A percentile compares a stretch with the other conserved stretches of the same genome.
Evolutionary conservation across 257 asterid species (phyloP).

Genomic region (Solanum rostratum): DNA sequence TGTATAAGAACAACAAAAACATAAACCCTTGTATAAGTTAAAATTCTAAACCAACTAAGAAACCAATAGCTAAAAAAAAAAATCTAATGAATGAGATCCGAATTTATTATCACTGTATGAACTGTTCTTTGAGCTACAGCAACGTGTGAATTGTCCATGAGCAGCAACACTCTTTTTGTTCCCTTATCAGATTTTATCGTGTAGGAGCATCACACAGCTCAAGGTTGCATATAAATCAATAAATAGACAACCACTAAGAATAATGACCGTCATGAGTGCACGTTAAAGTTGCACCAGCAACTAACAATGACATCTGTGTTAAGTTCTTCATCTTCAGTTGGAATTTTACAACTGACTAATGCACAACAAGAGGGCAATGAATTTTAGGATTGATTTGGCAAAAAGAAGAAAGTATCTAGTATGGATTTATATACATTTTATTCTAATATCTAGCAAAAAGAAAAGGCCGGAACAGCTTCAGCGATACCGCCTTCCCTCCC

Average conservation of each 20-base stretch:
- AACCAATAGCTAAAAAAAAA: not conserved
- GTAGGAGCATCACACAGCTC: not conserved
- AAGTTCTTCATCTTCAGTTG: not conserved
- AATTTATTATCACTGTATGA: not conserved
- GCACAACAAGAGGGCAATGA: not conserved
- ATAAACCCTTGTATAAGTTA: not conserved
- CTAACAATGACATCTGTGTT: not conserved
- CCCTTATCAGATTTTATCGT: not conserved
- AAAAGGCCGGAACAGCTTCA: not conserved
- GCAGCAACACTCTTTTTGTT: not conserved
- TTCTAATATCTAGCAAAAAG: not conserved
- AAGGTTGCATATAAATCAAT: not conserved
- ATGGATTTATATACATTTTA: not conserved
- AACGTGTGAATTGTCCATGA: not conserved
- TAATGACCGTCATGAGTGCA: not conserved
- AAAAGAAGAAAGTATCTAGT: not conserved
- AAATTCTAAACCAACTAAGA: not conserved
- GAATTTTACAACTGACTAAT: not conserved
- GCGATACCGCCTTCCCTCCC: not conserved
- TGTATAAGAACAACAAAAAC: not conserved
- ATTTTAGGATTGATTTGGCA: not conserved
- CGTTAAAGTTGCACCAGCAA: not conserved
- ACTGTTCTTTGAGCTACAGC: not conserved
- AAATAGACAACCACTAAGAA: not conserved
- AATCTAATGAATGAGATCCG: not conserved